A percentile compares a stretch with the other conserved stretches of the same genome.
Conservation (phyloP, 179 eudicot species). For the Silene noctiflora region DNA sequence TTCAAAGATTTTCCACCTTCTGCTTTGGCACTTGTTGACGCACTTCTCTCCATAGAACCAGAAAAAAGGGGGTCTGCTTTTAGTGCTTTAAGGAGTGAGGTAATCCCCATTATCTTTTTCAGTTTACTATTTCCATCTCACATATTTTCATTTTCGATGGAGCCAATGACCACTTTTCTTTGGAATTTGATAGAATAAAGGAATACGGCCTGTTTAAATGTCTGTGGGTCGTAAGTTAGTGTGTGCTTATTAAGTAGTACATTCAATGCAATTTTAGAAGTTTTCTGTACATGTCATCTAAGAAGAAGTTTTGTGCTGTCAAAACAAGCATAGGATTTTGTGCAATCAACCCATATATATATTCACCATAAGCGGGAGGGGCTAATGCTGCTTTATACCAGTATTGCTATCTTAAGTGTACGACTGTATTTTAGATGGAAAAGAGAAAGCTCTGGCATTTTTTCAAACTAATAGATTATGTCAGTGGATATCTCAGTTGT, state of each 20-base stretch:
- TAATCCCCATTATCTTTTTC: background rate
- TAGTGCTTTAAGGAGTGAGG: conserved; percentile 44
- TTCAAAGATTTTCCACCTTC: conserved; percentile 46
- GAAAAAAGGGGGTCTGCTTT: conserved; percentile 42
- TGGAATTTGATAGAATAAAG: background rate
- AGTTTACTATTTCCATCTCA: too few relatives aligned
- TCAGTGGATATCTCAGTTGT: background rate
- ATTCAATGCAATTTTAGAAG: too few relatives aligned
- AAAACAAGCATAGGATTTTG: background rate
- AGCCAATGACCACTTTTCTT: too few relatives aligned
- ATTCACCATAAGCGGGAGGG: too few relatives aligned
- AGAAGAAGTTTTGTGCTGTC: background rate
- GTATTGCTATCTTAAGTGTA: too few relatives aligned
- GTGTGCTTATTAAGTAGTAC: too few relatives aligned
- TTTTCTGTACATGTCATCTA: too few relatives aligned
- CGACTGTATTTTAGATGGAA: background rate
- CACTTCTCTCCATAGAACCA: conserved; percentile 45
- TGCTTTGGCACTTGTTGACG: conserved; percentile 37
- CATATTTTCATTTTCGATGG: too few relatives aligned
- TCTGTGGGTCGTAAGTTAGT: too few relatives aligned
- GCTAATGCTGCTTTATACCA: too few relatives aligned
- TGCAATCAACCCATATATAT: too few relatives aligned
- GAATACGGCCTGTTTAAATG: too few relatives aligned
- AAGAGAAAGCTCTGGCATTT: conserved; percentile 6
- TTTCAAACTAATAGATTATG: background rate